These are phyloP conservation scores for Stagonosporopsis rhizophila DNA, from an alignment of 2,329 filamentous ascomycete species.

Conservation along the genomic window DNA sequence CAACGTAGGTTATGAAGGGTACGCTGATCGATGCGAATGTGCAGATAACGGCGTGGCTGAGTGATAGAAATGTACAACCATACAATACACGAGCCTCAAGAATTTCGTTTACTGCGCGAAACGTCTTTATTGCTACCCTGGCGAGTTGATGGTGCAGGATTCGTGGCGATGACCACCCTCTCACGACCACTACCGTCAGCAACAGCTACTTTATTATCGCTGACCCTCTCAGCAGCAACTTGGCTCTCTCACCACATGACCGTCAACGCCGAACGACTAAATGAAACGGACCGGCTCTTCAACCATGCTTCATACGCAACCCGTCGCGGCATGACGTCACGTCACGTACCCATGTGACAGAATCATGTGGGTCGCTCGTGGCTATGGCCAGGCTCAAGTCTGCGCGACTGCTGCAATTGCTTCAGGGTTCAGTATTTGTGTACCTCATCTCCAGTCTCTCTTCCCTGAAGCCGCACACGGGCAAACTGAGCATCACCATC, in stretches of 20 bases:
- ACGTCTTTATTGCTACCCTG: neutral
- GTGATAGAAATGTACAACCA: neutral
- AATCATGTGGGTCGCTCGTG: conserved; percentile 13
- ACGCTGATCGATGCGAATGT: neutral
- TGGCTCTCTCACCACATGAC: conserved; percentile 17
- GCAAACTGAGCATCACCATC: neutral
- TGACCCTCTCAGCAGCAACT: neutral
- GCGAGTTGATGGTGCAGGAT: neutral
- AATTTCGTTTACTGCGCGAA: neutral
- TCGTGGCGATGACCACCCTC: neutral
- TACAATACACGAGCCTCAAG: neutral
- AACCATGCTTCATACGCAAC: neutral
- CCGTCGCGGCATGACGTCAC: conserved; percentile 17
- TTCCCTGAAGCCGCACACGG: neutral
- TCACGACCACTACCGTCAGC: neutral
- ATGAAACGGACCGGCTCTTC: conserved; percentile 6
- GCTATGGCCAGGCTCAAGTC: conserved; percentile 4
- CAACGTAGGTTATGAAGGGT: neutral
- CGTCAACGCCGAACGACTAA: conserved; percentile 2
- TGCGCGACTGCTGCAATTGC: neutral
- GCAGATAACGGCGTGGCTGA: neutral
- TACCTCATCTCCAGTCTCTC: neutral
- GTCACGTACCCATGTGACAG: conserved; percentile 19
- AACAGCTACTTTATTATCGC: neutral
- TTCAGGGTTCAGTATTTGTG: neutral